Base-by-base conservation (phyloP, 495 filamentous ascomycete genomes). In the Aspergillus cristatus region DNA sequence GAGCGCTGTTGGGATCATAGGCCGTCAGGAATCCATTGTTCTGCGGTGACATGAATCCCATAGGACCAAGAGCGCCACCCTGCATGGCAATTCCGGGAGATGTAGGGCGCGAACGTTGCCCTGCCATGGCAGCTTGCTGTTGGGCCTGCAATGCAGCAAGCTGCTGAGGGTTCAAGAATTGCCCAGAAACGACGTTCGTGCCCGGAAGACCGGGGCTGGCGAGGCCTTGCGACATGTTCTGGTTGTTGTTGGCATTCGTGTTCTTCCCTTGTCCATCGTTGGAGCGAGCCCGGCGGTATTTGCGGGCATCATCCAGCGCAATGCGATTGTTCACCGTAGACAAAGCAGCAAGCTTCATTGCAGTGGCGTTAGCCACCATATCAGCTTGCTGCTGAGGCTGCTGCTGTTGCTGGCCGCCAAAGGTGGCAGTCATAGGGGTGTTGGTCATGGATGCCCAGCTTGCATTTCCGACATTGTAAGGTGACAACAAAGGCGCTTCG, bases 381-480 rank as follows among this genome's bases (percentile, higher is more conserved):
- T 98, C 93, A 12, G 89, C 91, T 54, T 94, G 86, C 35, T 72
- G 78, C 25, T 66, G 70, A 22, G 58, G 62, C 42, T 67, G 66
- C 40, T 64, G 68, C 42, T 51, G 52, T 63, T 69, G 68, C 51
- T 70, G 66, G 13, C 59, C 57, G 43, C 61, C 78, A 58, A 98
- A 98, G 36, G 76, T 89, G 5, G 86, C 64, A 16, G 86, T 86
- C 84, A 97, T 94, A 1, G 91, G 91, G 2, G 91, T 98, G 65
- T 95, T 97, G 45, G 89, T 80, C 84, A 95, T 91, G 16, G 91
- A 97, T 24, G 93, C 91, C 91, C 91, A 98, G 71, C 88, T 97
- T 25, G 84, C 85, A 55, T 84, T 84, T 33, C 76, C 77, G 40
- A 81, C 67, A 44, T 78, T 78, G 57, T 95, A 97, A 0, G 91